Evolutionary conservation across 2,329 filamentous ascomycete genomes (phyloP), one percentile per base, ranked within the genome.

Genomic region (Colletotrichum incanum): DNA sequence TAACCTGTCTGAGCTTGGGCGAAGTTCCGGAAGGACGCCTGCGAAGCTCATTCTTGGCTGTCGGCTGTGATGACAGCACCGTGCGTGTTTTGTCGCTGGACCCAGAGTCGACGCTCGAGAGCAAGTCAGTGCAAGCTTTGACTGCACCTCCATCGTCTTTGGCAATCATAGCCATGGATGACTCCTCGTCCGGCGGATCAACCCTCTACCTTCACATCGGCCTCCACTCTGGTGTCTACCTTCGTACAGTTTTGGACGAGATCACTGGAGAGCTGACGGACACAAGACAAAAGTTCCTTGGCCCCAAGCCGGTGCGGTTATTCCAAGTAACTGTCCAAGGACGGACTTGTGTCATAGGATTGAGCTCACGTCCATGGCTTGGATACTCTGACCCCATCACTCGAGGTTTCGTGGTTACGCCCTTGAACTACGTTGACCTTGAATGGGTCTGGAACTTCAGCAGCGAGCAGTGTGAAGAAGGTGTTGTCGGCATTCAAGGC

Each of bases 381-480:
- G 96, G 95, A 54, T 98, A 98, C 80, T 93, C 95, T 0, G 94
- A 98, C 77, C 91, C 93, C 2, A 92, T 95, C 72, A 95, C 93
- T 2, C 94, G 94, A 78, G 92, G 92, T 47, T 98, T 98, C 78
- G 94, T 97, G 83, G 92, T 98, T 76, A 98, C 96, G 1, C 96
- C 97, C 0, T 84, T 99, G 39, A 94, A 94, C 80, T 98, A 97
- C 78, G 91, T 93, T 65, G 92, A 93, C 50, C 89, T 99, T 37
- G 95, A 98, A 81, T 98, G 94, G 87, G 95, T 94, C 4, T 98
- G 95, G 93, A 98, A 96, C 77, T 98, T 99, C 80, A 96, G 94
- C 81, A 98, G 95, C 79, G 94, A 98, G 80, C 94, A 98, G 81
- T 98, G 95, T 78, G 91, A 93, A 54, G 94, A 98, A 83, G 95